These are phyloP conservation scores for Cladosporium sp. DNA, from an alignment of 2,329 filamentous ascomycete genomes.

Conservation along the genomic window DNA sequence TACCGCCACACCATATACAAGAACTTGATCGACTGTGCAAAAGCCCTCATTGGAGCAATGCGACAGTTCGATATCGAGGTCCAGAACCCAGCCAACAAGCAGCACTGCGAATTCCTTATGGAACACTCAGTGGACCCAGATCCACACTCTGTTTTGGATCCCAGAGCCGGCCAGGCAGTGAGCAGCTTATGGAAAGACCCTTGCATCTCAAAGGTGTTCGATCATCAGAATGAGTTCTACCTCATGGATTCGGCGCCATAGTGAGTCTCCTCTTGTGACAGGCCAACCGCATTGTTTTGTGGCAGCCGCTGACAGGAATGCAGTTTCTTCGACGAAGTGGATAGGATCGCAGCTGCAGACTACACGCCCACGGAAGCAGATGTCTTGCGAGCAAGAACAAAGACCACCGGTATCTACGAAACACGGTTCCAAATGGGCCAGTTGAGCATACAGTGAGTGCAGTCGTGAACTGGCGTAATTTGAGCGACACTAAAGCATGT, in stretches of 20 bases:
- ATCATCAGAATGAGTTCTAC: conserved; percentile 96
- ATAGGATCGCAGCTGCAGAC: conserved; percentile 74
- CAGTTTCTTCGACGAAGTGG: conserved; percentile 94
- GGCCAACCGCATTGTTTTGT: neutral
- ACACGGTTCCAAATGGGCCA: conserved; percentile 98
- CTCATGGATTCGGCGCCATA: conserved; percentile 99
- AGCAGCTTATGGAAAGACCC: conserved; percentile 87
- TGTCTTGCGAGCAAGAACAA: conserved; percentile 89
- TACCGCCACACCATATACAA: conserved; percentile 98
- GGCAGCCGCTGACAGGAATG: conserved; percentile 11
- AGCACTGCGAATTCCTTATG: conserved; percentile 72
- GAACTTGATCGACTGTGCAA: conserved; percentile 94
- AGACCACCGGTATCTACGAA: conserved; percentile 98
- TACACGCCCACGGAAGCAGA: conserved; percentile 94
- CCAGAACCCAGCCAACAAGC: conserved; percentile 63
- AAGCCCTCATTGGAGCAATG: conserved; percentile 86
- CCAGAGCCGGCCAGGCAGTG: conserved; percentile 75
- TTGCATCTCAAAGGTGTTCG: conserved; percentile 74
- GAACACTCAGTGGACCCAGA: conserved; percentile 89
- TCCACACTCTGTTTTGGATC: conserved; percentile 77
- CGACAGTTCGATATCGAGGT: conserved; percentile 84
- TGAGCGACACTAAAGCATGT: neutral
- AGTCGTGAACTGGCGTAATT: no score
- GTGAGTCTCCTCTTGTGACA: conserved; percentile 53
- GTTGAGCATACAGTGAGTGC: conserved; percentile 89